Evolutionary conservation across 2,329 filamentous ascomycete genomes (phyloP).

Genomic region (Xylariaceae sp.): DNA sequence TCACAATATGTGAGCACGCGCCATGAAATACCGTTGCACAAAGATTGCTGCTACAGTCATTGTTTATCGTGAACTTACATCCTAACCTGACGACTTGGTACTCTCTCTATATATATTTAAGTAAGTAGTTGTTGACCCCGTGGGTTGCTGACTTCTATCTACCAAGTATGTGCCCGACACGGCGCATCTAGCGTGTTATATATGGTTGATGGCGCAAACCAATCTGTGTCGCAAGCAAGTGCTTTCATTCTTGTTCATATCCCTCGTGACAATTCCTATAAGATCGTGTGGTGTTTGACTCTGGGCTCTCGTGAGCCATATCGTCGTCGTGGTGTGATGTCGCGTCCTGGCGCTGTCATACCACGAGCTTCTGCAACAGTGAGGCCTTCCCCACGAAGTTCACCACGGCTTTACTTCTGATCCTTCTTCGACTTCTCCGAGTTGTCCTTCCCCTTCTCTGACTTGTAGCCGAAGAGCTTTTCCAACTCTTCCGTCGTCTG

Average conservation of each 20-base stretch:
- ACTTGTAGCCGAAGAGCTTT: conserved; percentile 58
- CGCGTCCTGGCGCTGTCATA: not conserved
- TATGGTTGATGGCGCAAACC: not conserved
- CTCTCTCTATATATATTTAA: not conserved
- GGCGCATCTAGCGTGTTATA: too few species aligned
- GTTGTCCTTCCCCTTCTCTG: conserved; percentile 53
- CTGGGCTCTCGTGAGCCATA: not conserved
- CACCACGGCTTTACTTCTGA: conserved; percentile 30
- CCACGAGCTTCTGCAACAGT: not conserved
- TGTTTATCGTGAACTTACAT: not conserved
- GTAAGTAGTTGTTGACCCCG: not conserved
- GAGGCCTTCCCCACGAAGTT: not conserved
- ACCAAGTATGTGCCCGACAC: not conserved
- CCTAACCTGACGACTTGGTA: not conserved
- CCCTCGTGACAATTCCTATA: not conserved
- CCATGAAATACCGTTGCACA: not conserved
- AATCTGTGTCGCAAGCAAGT: not conserved
- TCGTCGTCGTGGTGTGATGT: not conserved
- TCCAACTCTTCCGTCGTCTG: conserved; percentile 63
- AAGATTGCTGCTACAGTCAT: not conserved
- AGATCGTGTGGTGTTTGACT: not conserved
- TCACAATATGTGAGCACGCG: not conserved
- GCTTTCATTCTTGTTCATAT: not conserved
- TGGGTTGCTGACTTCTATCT: not conserved
- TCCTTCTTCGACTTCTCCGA: conserved; percentile 50